A percentile compares a stretch with the other conserved stretches of the same genome.
Conservation (phyloP, 306 rosid species). For the Lagenaria siceraria region DNA sequence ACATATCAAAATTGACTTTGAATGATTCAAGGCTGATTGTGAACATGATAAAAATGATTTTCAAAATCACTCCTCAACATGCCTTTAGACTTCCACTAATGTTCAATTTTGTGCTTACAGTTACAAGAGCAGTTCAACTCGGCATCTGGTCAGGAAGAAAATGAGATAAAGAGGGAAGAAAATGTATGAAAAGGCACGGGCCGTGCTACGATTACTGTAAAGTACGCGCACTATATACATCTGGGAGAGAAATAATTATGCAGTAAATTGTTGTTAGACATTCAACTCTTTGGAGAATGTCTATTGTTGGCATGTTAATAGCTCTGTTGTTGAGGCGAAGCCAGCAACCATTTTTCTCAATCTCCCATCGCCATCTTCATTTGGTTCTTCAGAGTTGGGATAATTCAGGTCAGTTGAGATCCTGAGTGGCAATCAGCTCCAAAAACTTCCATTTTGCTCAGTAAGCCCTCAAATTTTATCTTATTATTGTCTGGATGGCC, state of each 20-base stretch:
- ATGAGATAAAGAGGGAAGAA: constrained; percentile 50
- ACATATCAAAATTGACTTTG: not conserved
- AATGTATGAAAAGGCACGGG: constrained; percentile 25
- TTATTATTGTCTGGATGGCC: constrained; percentile 6
- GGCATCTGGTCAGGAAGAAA: constrained; percentile 41
- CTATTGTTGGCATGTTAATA: constrained; percentile 22
- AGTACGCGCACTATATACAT: constrained; percentile 27
- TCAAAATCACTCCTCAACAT: too few relatives aligned
- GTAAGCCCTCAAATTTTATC: not conserved
- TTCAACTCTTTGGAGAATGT: constrained; percentile 21
- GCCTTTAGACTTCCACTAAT: not conserved
- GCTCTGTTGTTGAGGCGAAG: constrained; percentile 5
- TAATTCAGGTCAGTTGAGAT: not conserved
- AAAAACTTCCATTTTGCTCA: not conserved
- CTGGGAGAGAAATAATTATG: constrained; percentile 31
- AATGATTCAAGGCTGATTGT: not conserved
- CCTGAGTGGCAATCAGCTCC: not conserved
- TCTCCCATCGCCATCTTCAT: constrained; percentile 12
- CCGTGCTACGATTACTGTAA: constrained; percentile 14
- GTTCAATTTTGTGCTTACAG: constrained; percentile 31
- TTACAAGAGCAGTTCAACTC: constrained; percentile 68
- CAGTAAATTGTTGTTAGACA: constrained; percentile 16
- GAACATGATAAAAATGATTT: too few relatives aligned
- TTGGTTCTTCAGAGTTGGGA: constrained; percentile 3
- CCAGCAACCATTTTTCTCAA: constrained; percentile 24